phyloP scores from a whole-genome alignment of 2,329 filamentous ascomycete genomes.

The Fonsecaea nubica region DNA sequence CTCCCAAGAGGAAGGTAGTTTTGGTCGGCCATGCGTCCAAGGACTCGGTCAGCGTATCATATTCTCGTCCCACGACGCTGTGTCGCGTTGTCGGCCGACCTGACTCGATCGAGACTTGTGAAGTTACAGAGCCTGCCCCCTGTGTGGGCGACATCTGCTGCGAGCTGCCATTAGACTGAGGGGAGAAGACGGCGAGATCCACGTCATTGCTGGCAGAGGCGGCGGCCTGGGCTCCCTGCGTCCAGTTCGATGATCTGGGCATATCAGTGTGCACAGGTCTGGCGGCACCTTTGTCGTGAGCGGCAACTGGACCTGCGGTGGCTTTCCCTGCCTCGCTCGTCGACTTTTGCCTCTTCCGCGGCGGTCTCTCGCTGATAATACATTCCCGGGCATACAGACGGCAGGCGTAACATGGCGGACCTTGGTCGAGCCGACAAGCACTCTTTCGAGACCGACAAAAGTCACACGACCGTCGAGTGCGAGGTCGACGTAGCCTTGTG shows the following conservation, averaged over 20 bases:
- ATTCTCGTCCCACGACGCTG: neutral
- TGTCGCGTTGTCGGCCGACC: neutral
- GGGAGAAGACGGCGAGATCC: constrained; percentile 17
- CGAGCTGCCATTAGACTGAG: constrained; percentile 17
- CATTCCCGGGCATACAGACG: constrained; percentile 17
- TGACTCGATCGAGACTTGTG: constrained; percentile 7
- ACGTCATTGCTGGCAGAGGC: constrained; percentile 9
- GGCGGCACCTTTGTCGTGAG: neutral
- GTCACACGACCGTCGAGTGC: constrained; percentile 19
- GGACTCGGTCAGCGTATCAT: constrained; percentile 3
- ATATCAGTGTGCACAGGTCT: neutral
- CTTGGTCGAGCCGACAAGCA: constrained; percentile 19
- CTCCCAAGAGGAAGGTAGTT: constrained; percentile 13
- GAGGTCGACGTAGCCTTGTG: constrained; percentile 7
- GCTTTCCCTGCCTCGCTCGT: neutral
- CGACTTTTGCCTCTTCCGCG: constrained; percentile 18
- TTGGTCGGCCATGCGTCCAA: constrained; percentile 16
- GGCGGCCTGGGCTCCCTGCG: constrained; percentile 8
- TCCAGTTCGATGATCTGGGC: neutral
- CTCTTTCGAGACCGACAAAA: constrained; percentile 21
- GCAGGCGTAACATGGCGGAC: constrained; percentile 20
- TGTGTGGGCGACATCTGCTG: constrained; percentile 15
- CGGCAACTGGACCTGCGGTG: neutral
- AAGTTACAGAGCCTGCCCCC: constrained; percentile 14
- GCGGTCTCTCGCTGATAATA: constrained; percentile 19